Conservation (phyloP, 2,329 filamentous ascomycete genomes). For the Trichophyton equinum region DNA sequence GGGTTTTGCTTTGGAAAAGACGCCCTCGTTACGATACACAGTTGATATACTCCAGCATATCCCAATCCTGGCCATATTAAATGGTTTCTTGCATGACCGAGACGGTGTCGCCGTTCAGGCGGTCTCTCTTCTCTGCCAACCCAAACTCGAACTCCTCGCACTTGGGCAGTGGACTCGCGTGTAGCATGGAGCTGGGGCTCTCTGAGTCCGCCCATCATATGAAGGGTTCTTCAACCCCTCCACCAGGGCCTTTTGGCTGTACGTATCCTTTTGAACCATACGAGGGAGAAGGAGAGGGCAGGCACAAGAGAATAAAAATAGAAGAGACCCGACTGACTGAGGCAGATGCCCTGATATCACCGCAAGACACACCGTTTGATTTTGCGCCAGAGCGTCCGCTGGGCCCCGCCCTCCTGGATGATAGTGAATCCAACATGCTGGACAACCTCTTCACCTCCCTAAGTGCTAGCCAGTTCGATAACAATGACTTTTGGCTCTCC, state of each 20-base stretch:
- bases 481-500: conserved; percentile 28
- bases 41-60: background rate
- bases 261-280: conserved; percentile 14
- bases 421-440: conserved; percentile 44
- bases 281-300: background rate
- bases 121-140: background rate
- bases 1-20: background rate
- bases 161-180: background rate
- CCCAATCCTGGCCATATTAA: background rate
- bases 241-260: conserved; percentile 56
- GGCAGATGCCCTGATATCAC: conserved; percentile 1
- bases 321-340: background rate
- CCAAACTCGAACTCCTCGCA: background rate
- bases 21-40: background rate
- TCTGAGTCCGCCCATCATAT: conserved; percentile 30
- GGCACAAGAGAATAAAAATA: background rate
- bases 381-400: conserved; percentile 50
- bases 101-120: conserved; percentile 1
- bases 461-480: conserved; percentile 27
- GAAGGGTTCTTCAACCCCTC: conserved; percentile 36
- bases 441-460: conserved; percentile 36
- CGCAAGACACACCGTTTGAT: conserved; percentile 28
- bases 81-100: background rate
- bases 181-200: conserved; percentile 23
- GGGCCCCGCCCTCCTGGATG: conserved; percentile 53